Base-by-base conservation (phyloP, 2,329 filamentous ascomycete species). In the Fusarium duplospermum region DNA sequence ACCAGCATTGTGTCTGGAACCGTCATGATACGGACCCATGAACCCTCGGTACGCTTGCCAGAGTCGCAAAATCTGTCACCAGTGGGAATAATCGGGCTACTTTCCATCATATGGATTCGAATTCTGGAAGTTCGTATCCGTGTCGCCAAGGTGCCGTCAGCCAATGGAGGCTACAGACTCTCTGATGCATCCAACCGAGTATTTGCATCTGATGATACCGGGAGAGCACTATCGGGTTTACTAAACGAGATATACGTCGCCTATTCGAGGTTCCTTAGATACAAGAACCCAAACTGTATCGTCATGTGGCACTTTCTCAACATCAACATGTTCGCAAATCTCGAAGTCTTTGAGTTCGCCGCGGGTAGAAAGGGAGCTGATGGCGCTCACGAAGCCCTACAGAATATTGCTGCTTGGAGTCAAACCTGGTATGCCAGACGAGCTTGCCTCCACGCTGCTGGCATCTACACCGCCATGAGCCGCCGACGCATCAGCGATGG, bases 261-360 rank as follows among this genome's bases (percentile, higher is more conserved):
- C 4, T 59, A 64, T 9, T 27, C 62, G 4, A 36, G 27, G 14
- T 59, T 59, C 11, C 57, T 62, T 1, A n/a, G 36, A 6, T n/a
- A 42, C 24, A 54, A 63, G 47, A 66, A 70, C 1, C 68, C 68
- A 6, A 70, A 70, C 5, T 66, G 68, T 0, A 70, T 70, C 3
- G 61, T 62, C 0, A 57, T 70, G 8, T 70, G 68, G 68, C 68
- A 70, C 27, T 70, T 0, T 24, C 47, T 52, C 16, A 52, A 66
- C 6, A 29, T 70, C 0, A 56, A 56, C 6, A 4, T 70, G 0
- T n/a, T 66, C 0, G 66, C 66, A 0, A 52, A 70, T 7, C 38
- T 70, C 4, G 67, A 66, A 4, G 35, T 62, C 0, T 70, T 70
- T 20, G 68, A 70, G 27, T 42, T 70, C 3, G 68, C 68, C 0